A percentile compares a stretch with the other conserved stretches of the same genome.
Conservation (phyloP, 495 filamentous ascomycete species). For the Bryoglossum gracile region DNA sequence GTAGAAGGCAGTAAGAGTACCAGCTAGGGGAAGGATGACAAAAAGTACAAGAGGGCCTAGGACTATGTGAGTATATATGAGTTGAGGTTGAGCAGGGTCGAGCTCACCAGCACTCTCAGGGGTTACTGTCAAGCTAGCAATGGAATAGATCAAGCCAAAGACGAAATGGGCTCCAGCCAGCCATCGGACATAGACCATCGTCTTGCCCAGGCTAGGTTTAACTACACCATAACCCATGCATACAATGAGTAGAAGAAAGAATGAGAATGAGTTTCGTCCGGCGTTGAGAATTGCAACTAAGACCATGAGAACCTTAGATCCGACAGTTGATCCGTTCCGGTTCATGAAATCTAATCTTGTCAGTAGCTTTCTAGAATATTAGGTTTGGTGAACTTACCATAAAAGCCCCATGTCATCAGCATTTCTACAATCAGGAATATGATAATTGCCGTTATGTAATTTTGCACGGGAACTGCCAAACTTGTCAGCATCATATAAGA, state of each 20-base stretch:
- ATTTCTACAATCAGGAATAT: constrained; percentile 93
- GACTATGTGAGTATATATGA: constrained; percentile 6
- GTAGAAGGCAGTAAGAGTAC: constrained; percentile 92
- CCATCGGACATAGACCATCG: constrained; percentile 91
- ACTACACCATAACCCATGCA: constrained; percentile 99
- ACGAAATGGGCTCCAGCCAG: constrained; percentile 88
- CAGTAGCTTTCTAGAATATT: neutral
- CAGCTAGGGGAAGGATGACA: constrained; percentile 88
- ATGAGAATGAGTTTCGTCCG: constrained; percentile 91
- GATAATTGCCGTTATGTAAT: constrained; percentile 97
- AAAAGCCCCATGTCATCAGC: constrained; percentile 97
- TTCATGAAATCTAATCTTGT: constrained; percentile 74
- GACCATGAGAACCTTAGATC: constrained; percentile 77
- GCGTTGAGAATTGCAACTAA: constrained; percentile 89
- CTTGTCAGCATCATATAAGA: neutral
- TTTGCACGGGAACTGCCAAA: constrained; percentile 80
- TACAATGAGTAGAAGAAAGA: constrained; percentile 96
- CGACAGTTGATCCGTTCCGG: constrained; percentile 73
- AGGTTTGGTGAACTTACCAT: constrained; percentile 37
- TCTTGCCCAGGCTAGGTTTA: constrained; percentile 84
- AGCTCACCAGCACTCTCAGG: constrained; percentile 59
- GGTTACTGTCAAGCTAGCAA: constrained; percentile 82
- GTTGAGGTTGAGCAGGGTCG: neutral
- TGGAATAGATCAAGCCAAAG: constrained; percentile 88
- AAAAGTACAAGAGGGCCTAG: constrained; percentile 84